These are phyloP conservation scores for Scolecobasidium constrictum DNA, from an alignment of 2,329 filamentous ascomycete species.

Conservation along the genomic window DNA sequence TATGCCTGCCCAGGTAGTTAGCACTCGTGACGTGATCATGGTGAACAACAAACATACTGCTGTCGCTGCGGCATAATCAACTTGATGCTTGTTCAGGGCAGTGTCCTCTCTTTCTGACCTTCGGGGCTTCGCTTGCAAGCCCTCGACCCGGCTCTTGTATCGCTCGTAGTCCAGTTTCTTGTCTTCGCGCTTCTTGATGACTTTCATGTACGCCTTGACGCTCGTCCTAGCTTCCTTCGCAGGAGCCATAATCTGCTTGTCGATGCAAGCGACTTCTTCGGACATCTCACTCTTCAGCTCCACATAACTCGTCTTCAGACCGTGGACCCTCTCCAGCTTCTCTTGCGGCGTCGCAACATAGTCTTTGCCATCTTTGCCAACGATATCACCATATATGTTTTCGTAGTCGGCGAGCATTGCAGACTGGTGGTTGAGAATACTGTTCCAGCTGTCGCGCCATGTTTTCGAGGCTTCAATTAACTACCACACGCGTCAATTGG, in stretches of 20 bases:
- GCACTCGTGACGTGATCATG: too few relatives aligned
- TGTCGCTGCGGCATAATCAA: constrained; percentile 53
- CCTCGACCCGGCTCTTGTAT: constrained; percentile 59
- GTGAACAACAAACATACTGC: constrained; percentile 38
- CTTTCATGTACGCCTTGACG: constrained; percentile 65
- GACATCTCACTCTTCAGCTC: constrained; percentile 62
- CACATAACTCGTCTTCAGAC: constrained; percentile 55
- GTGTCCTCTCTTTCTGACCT: constrained; percentile 64
- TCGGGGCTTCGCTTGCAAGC: constrained; percentile 57
- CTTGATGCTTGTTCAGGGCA: constrained; percentile 58
- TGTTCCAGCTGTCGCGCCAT: constrained; percentile 71
- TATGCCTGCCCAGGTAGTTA: constrained; percentile 51
- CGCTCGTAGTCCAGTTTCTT: constrained; percentile 75
- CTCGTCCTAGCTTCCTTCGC: constrained; percentile 57
- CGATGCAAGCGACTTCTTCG: constrained; percentile 61
- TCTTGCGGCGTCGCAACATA: constrained; percentile 50
- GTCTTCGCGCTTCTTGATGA: constrained; percentile 76
- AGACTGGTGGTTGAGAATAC: constrained; percentile 58
- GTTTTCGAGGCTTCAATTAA: constrained; percentile 64
- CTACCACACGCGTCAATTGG: constrained; percentile 31
- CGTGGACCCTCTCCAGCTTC: constrained; percentile 53
- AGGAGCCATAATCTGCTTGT: constrained; percentile 57
- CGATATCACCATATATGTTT: constrained; percentile 64
- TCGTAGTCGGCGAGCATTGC: constrained; percentile 58
- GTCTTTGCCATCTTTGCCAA: constrained; percentile 50